Base-by-base conservation (phyloP, 805 yeast species). In the Candida sonorensis region DNA sequence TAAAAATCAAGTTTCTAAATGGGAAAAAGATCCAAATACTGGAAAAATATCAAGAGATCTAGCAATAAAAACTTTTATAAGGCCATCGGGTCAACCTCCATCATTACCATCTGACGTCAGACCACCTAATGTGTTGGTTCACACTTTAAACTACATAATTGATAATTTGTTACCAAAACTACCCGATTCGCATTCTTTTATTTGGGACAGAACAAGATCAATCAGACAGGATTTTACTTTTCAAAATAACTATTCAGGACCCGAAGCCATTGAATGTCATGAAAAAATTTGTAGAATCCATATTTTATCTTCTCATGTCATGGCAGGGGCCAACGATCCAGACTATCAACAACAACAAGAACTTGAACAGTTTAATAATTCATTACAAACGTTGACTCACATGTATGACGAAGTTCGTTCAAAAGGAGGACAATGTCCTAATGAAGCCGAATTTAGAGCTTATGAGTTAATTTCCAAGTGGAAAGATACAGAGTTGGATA, bases 41-140 rank as follows among this genome's bases (percentile, higher is more conserved):
- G 75, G 75, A 4, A 68, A 62, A 40, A 80, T 86, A 5, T 67
- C 84, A 1, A 54, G 72, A 18, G 49, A 50, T 0, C 62, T 66
- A 27, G 95, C 97, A 0, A 72, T 92, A 6, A 92, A 92, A 57
- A 94, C 95, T 2, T 92, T 92, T 52, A 82, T 94, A 15, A 67
- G 99, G 46, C 97, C 99, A 0, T 97, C 97, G 1, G 98, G 97
- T 6, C 96, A 92, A 46, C 95, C 96, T 1, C 97, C 97, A 2
- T 94, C 97, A 3, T 62, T 92, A 36, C 99, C 98, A 0, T 86
- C 97, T 1, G 98, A 92, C 54, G 99, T 92, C 4, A 68, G 99
- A 39, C 95, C 98, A 1, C 98, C 99, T 0, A 71, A 69, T 34
- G 64, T 88, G 1, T 59, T 92, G 26, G 69, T 67, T 10, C 48